phyloP scores from a whole-genome alignment of 2,329 filamentous ascomycete genomes.

The Aspergillus pseudonomiae region DNA sequence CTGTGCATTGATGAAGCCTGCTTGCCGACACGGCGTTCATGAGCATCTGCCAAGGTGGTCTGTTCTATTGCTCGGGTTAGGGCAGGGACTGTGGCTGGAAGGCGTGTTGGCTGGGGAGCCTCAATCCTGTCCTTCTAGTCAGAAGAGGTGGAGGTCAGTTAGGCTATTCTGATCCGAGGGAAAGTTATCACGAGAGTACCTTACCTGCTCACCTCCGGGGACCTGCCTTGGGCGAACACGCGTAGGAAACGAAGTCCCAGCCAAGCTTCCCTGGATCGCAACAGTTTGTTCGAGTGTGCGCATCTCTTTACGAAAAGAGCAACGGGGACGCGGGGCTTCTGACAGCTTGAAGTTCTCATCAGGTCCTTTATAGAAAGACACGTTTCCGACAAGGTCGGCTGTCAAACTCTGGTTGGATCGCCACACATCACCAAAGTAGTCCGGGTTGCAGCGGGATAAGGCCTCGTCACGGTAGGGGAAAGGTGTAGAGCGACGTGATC shows the following conservation, averaged over 20 bases:
- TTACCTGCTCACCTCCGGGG: background rate
- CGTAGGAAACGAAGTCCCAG: background rate
- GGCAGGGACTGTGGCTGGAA: background rate
- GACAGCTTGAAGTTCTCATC: constrained; percentile 1
- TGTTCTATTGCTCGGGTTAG: background rate
- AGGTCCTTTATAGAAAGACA: constrained; percentile 14
- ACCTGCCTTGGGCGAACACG: background rate
- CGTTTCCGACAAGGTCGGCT: constrained; percentile 11
- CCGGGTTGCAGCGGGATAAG: constrained; percentile 15
- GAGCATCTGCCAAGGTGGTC: background rate
- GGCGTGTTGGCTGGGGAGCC: background rate
- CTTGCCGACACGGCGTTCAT: background rate
- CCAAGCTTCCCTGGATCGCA: background rate
- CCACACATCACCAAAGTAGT: constrained; percentile 25
- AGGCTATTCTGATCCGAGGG: background rate
- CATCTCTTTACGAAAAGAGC: constrained; percentile 15
- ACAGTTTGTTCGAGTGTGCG: constrained; percentile 2
- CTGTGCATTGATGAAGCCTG: background rate
- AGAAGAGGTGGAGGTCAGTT: background rate
- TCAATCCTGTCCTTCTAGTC: background rate
- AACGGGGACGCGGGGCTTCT: constrained; percentile 3
- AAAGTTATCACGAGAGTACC: background rate
- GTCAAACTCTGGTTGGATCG: constrained; percentile 15
- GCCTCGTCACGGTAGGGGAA: constrained; percentile 15
- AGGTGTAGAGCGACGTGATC: constrained; percentile 9